Percentiles rank a stretch among this genome's conserved stretches.
Conservation (phyloP, 176 grass and related monocot species). For the Metroxylon sagu region DNA sequence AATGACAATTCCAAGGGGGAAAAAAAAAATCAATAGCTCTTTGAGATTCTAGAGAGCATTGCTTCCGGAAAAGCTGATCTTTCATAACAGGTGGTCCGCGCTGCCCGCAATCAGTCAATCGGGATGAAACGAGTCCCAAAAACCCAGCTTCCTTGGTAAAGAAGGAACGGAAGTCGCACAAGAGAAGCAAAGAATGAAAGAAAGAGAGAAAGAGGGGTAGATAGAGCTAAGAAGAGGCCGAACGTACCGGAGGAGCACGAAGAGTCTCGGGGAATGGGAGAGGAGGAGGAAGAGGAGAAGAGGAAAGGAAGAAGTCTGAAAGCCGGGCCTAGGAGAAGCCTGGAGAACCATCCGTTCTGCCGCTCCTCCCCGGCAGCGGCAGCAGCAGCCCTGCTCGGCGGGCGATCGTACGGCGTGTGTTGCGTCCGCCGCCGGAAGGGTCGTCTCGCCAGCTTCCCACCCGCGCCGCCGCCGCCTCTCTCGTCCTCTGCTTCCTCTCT, state of each 20-base stretch:
- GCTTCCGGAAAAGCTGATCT: too few relatives aligned
- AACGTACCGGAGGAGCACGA: background rate
- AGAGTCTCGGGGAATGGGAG: background rate
- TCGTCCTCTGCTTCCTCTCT: conserved; percentile 9
- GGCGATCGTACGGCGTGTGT: conserved; percentile 33
- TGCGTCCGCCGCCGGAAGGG: conserved; percentile 23
- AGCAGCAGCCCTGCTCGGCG: background rate
- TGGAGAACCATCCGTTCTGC: conserved; percentile 9
- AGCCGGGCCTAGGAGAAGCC: background rate
- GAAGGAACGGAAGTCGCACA: too few relatives aligned
- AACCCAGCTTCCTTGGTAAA: too few relatives aligned
- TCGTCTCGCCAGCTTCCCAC: conserved; percentile 31
- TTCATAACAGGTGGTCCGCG: too few relatives aligned
- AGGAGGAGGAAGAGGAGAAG: background rate
- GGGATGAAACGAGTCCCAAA: too few relatives aligned
- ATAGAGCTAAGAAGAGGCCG: too few relatives aligned
- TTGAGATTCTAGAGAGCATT: too few relatives aligned
- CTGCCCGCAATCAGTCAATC: too few relatives aligned
- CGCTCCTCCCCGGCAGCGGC: background rate
- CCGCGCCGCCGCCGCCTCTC: conserved; percentile 12
- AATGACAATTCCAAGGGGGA: too few relatives aligned
- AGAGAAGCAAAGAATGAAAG: too few relatives aligned
- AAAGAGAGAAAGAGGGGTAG: background rate
- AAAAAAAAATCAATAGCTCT: too few relatives aligned
- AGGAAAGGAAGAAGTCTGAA: background rate